Conservation (phyloP, 139 green algal species). For the Chlamydomonas urium region DNA sequence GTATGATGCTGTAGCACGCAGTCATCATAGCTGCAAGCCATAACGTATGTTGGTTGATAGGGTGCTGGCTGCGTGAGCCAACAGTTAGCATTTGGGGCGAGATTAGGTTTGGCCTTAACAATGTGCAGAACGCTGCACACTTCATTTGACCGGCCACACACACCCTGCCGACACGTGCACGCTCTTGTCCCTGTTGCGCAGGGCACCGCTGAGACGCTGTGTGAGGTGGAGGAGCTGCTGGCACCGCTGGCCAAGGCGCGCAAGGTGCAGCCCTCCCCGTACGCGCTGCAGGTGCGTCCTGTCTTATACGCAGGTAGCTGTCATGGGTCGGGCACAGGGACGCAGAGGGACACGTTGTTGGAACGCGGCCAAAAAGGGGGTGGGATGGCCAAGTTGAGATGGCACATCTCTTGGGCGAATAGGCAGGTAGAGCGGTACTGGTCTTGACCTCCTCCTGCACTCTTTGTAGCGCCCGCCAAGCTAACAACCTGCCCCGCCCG, state of each 20-base stretch:
- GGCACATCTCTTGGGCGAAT: neutral
- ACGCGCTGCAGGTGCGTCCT: slow-evolving; percentile 6
- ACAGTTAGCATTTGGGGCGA: too few species aligned
- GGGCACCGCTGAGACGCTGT: neutral
- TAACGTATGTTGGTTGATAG: too few species aligned
- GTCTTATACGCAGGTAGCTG: neutral
- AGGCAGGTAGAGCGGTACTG: too few species aligned
- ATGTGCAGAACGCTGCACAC: too few species aligned
- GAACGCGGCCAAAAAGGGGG: neutral
- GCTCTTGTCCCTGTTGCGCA: too few species aligned
- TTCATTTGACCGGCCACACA: too few species aligned
- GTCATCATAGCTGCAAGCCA: too few species aligned
- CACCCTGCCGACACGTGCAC: too few species aligned
- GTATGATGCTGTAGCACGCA: too few species aligned
- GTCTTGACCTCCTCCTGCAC: too few species aligned
- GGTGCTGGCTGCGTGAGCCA: too few species aligned
- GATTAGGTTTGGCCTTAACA: too few species aligned
- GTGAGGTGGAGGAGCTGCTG: slow-evolving; percentile 2
- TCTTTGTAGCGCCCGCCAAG: neutral
- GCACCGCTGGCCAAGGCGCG: slow-evolving; percentile 2
- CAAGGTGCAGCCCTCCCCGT: neutral
- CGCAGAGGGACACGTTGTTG: neutral
- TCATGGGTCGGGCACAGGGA: neutral
- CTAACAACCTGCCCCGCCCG: neutral
- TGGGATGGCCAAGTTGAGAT: neutral